phyloP scores from a whole-genome alignment of 306 rosid genomes.

The Quercus cerris region DNA sequence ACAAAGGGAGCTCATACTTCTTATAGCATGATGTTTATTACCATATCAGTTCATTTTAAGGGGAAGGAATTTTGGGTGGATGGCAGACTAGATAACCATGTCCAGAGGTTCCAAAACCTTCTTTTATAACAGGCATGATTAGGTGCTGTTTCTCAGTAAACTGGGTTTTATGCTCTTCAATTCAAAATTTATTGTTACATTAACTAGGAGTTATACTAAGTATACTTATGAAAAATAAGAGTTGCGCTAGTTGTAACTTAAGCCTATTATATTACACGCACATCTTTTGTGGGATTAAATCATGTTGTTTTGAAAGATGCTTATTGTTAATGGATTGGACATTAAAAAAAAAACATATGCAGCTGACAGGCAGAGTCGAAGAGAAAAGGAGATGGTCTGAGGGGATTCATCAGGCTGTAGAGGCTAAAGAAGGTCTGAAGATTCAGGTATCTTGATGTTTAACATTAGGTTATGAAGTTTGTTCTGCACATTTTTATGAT shows the following conservation, averaged over 20 bases:
- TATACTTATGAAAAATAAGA: too few relatives aligned
- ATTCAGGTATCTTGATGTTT: slow-evolving; percentile 63
- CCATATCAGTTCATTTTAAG: background rate
- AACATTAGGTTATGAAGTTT: slow-evolving; percentile 17
- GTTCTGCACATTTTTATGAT: slow-evolving; percentile 5
- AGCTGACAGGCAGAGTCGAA: slow-evolving; percentile 97
- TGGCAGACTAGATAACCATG: background rate
- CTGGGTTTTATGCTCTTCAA: background rate
- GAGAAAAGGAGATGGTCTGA: slow-evolving; percentile 99
- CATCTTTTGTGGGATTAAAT: background rate
- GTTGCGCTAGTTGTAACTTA: too few relatives aligned
- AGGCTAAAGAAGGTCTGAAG: slow-evolving; percentile 95
- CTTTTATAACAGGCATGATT: background rate
- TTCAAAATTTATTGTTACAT: background rate
- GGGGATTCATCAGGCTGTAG: slow-evolving; percentile 98
- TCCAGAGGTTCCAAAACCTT: background rate
- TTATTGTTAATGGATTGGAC: slow-evolving; percentile 14
- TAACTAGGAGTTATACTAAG: too few relatives aligned
- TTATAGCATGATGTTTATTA: background rate
- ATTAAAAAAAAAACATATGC: slow-evolving; percentile 20
- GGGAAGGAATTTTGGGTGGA: background rate
- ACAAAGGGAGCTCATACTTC: background rate
- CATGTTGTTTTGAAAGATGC: background rate
- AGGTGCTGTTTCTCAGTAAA: background rate
- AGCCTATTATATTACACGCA: too few relatives aligned